A percentile compares a stretch with the other conserved stretches of the same genome.
Evolutionary conservation across 108 stramenopile species (phyloP).

Genomic region (Asterionellopsis glacialis): DNA sequence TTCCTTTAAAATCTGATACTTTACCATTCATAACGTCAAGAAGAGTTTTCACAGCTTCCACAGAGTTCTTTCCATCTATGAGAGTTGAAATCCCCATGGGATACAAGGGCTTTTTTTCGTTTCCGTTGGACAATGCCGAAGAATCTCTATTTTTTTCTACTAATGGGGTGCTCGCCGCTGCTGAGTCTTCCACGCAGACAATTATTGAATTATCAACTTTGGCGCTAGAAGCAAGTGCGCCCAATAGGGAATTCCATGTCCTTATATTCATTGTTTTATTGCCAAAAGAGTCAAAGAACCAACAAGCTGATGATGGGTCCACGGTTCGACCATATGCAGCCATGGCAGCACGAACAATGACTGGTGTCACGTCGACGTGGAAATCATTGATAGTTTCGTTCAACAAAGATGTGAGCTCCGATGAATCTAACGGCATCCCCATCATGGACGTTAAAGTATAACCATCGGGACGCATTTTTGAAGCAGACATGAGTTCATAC

Average conservation of each 20-base stretch:
- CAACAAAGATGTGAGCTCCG: constrained; percentile 39
- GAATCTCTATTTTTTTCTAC: constrained; percentile 4
- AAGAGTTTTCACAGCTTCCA: constrained; percentile 37
- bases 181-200: constrained; percentile 1
- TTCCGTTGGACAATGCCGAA: too few species aligned
- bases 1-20: constrained; percentile 15
- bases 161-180: not conserved
- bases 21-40: constrained; percentile 43
- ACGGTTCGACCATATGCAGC: constrained; percentile 47
- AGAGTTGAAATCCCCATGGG: not conserved
- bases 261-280: constrained; percentile 23
- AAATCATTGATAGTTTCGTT: constrained; percentile 15
- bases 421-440: constrained; percentile 34
- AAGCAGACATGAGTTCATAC: constrained; percentile 39
- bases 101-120: not conserved
- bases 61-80: constrained; percentile 41
- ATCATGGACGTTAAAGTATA: constrained; percentile 66
- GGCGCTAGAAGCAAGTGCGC: constrained; percentile 24
- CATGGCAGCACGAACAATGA: constrained; percentile 51
- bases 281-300: constrained; percentile 41
- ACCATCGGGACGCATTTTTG: constrained; percentile 40
- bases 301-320: constrained; percentile 62
- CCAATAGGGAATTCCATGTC: constrained; percentile 62
- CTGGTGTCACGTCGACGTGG: constrained; percentile 24
- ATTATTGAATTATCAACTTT: not conserved